These are phyloP conservation scores for Vigna hirtella DNA, from an alignment of 306 rosid species.

Conservation along the genomic window DNA sequence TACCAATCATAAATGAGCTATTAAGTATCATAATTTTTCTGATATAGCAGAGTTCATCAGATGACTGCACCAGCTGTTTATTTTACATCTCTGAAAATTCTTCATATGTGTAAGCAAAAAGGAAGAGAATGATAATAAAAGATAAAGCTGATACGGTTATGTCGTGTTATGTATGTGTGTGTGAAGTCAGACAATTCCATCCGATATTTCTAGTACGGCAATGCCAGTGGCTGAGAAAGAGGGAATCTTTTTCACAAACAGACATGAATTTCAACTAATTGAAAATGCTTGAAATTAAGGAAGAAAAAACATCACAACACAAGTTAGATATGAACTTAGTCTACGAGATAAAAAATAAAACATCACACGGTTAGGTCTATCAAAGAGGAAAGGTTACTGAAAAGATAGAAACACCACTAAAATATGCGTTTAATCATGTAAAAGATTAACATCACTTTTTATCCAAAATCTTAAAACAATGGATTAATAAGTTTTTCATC, in stretches of 20 bases:
- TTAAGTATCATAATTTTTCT: neutral
- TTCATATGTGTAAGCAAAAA: neutral
- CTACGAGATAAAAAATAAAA: too few relatives aligned
- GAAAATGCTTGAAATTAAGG: neutral
- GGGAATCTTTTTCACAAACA: neutral
- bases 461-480: too few relatives aligned
- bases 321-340: too few relatives aligned
- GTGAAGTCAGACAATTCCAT: neutral
- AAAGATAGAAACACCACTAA: too few relatives aligned
- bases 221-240: neutral
- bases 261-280: neutral
- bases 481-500: too few relatives aligned
- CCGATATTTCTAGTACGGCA: neutral
- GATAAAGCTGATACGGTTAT: neutral
- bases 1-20: too few relatives aligned
- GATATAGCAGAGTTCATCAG: too few relatives aligned
- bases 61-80: neutral
- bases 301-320: neutral
- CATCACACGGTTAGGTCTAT: too few relatives aligned
- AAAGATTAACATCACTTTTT: too few relatives aligned
- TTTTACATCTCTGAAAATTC: neutral
- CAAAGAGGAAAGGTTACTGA: too few relatives aligned
- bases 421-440: too few relatives aligned
- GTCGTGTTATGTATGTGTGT: too few relatives aligned
- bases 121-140: neutral